These are phyloP conservation scores for Xylariaceae sp. DNA, from an alignment of 2,329 filamentous ascomycete genomes.

Conservation along the genomic window DNA sequence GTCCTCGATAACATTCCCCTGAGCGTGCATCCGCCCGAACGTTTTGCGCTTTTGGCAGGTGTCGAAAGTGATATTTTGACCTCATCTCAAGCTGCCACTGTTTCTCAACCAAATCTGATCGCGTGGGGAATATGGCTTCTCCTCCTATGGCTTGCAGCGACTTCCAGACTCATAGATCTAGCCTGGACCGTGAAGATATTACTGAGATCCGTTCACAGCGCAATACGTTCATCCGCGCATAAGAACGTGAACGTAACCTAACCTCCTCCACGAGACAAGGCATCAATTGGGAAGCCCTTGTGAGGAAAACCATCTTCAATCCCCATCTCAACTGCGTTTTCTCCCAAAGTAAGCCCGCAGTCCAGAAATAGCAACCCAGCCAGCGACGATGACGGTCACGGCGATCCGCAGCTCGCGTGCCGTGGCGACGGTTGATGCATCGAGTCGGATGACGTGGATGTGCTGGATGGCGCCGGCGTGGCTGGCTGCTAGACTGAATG, in stretches of 20 bases:
- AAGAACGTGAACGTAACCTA: background rate
- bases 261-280: background rate
- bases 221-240: background rate
- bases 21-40: no score
- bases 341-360: slow-evolving; percentile 23
- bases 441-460: slow-evolving; percentile 31
- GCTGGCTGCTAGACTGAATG: slow-evolving; percentile 32
- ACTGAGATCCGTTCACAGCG: no score
- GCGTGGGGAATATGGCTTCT: no score
- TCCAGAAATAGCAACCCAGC: slow-evolving; percentile 33
- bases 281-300: background rate
- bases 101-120: background rate
- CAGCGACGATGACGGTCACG: slow-evolving; percentile 28
- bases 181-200: no score
- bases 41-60: background rate
- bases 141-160: no score
- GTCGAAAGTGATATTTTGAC: background rate
- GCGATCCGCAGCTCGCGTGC: slow-evolving; percentile 31
- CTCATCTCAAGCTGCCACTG: background rate
- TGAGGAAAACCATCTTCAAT: background rate
- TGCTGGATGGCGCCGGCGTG: slow-evolving; percentile 35
- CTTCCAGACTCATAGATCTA: no score
- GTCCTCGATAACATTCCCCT: background rate
- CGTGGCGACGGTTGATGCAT: slow-evolving; percentile 24
- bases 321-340: slow-evolving; percentile 1